Conservation (phyloP, 371 early-diverging fungal genomes). For the Mucor velutinosus region DNA sequence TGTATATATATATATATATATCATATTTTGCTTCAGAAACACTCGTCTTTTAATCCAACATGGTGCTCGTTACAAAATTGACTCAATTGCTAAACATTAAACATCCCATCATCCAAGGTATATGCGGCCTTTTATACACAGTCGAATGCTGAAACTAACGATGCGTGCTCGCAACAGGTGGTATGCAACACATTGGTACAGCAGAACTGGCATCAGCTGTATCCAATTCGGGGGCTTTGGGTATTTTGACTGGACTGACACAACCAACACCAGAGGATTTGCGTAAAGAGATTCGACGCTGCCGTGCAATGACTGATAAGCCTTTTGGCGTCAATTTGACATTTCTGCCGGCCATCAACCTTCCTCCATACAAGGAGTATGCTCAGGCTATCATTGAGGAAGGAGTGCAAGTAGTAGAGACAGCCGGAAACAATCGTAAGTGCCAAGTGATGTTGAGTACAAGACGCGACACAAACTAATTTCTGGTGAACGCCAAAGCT, state of each 20-base stretch:
- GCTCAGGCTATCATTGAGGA: slow-evolving; percentile 73
- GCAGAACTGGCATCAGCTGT: slow-evolving; percentile 86
- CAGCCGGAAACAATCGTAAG: slow-evolving; percentile 65
- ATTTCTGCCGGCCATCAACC: slow-evolving; percentile 59
- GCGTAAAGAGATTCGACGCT: slow-evolving; percentile 70
- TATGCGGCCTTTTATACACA: slow-evolving; percentile 7
- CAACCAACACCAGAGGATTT: slow-evolving; percentile 79
- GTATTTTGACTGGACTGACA: slow-evolving; percentile 86
- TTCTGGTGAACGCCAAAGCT: slow-evolving; percentile 46
- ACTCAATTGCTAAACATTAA: slow-evolving; percentile 66
- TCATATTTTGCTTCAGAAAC: neutral
- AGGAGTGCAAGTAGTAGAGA: slow-evolving; percentile 75
- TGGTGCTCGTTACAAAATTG: slow-evolving; percentile 61
- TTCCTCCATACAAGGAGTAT: slow-evolving; percentile 78
- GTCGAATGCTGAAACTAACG: neutral
- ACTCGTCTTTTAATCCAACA: slow-evolving; percentile 8
- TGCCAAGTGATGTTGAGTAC: neutral
- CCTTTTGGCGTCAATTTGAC: slow-evolving; percentile 82
- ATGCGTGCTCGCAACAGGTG: neutral
- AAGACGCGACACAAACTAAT: no score
- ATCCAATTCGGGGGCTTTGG: slow-evolving; percentile 96
- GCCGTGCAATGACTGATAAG: slow-evolving; percentile 71
- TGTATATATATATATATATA: neutral
- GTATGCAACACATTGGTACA: slow-evolving; percentile 65
- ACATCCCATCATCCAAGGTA: slow-evolving; percentile 63